Conservation (phyloP, 495 filamentous ascomycete species). For the Geopyxis carbonaria region DNA sequence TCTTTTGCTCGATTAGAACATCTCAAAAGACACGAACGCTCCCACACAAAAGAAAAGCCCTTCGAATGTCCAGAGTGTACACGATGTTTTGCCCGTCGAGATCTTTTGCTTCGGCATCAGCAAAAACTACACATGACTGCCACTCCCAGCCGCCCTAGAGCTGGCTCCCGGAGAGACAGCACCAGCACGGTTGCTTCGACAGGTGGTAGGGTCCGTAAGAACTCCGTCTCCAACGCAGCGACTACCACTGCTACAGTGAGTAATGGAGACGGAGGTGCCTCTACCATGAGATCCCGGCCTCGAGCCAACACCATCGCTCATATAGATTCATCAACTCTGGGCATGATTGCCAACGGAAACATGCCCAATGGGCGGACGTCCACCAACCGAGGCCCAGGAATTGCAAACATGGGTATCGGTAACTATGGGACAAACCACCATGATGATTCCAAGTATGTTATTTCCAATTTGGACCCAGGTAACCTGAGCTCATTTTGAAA, state of each 20-base stretch:
- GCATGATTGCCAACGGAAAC: conserved; percentile 37
- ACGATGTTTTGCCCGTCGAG: conserved; percentile 85
- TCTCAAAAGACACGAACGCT: conserved; percentile 93
- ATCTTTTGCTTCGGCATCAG: conserved; percentile 85
- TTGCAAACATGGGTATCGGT: conserved; percentile 33
- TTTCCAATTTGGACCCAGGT: conserved; percentile 7
- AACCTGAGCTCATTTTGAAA: too few relatives aligned
- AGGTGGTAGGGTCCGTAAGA: conserved; percentile 68
- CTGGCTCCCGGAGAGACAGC: conserved; percentile 66
- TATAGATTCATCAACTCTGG: conserved; percentile 60
- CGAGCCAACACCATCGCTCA: conserved; percentile 95
- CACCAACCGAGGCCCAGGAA: conserved; percentile 1
- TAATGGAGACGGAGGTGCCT: conserved; percentile 32
- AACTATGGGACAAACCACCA: conserved; percentile 6
- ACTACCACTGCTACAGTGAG: conserved; percentile 30
- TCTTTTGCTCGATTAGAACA: conserved; percentile 94
- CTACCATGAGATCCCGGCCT: conserved; percentile 49
- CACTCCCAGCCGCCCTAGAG: conserved; percentile 71
- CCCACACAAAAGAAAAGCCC: conserved; percentile 97
- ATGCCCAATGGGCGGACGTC: conserved; percentile 1
- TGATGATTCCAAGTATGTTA: conserved; percentile 8
- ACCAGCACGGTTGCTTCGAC: conserved; percentile 40
- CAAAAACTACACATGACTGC: conserved; percentile 98
- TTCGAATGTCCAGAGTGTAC: conserved; percentile 96
- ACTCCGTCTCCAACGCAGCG: conserved; percentile 53